Conservation (phyloP, 768 basidiomycete species). For the Rossbeevera mucosa region DNA sequence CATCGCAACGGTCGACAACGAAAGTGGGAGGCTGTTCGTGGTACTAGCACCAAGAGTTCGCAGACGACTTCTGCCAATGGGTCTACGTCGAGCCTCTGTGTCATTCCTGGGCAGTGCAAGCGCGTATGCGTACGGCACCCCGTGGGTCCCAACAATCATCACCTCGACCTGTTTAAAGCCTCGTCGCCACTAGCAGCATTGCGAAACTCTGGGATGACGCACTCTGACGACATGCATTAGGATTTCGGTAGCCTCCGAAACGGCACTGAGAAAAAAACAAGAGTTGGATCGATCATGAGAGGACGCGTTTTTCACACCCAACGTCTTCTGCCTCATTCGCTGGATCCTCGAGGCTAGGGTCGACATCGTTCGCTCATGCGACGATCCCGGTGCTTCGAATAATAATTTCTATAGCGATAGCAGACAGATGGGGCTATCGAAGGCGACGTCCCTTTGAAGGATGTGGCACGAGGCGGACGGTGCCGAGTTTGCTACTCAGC, state of each 20-base stretch:
- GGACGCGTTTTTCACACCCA: not conserved
- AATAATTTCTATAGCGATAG: not conserved
- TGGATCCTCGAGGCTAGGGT: not conserved
- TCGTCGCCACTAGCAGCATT: not conserved
- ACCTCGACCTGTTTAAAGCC: not conserved
- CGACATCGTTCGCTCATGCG: not conserved
- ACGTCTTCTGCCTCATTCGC: not conserved
- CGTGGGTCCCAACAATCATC: not conserved
- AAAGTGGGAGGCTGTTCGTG: not conserved
- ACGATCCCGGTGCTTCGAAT: not conserved
- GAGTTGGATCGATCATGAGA: not conserved
- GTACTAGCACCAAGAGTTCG: not conserved
- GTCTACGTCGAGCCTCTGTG: no score
- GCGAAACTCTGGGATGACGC: not conserved
- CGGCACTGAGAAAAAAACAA: not conserved
- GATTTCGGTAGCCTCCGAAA: not conserved
- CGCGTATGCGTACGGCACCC: not conserved
- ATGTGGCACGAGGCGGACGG: no score
- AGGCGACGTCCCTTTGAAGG: no score
- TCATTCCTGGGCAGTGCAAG: no score
- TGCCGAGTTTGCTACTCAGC: not conserved
- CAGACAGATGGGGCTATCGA: no score
- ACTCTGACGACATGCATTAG: not conserved
- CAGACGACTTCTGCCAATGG: no score
- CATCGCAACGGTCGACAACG: not conserved